Percentiles rank a stretch among this genome's conserved stretches.
Evolutionary conservation across 208 protist species (phyloP).

Genomic region (Leishmania lainsoni): DNA sequence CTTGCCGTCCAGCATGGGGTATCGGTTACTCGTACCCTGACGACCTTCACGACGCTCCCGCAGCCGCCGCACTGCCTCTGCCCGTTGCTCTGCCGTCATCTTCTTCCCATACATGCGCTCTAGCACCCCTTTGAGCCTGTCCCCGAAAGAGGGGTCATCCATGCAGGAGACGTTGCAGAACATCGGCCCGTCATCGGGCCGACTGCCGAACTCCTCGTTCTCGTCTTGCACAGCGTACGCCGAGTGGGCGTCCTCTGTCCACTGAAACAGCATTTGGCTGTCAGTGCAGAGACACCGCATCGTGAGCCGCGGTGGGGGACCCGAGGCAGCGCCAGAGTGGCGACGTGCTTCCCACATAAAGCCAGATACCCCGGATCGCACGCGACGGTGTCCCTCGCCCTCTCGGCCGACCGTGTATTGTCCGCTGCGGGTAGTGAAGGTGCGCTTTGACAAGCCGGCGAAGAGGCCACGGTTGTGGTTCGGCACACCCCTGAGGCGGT

Average conservation of each 20-base stretch:
- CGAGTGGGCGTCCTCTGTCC: slow-evolving; percentile 3
- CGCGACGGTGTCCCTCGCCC: slow-evolving; percentile 17
- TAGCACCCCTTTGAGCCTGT: slow-evolving; percentile 26
- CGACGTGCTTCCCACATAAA: slow-evolving; percentile 16
- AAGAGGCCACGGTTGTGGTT: slow-evolving; percentile 74
- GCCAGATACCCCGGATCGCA: slow-evolving; percentile 51
- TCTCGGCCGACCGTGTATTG: slow-evolving; percentile 37
- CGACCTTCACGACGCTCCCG: slow-evolving; percentile 24
- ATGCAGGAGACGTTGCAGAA: background rate
- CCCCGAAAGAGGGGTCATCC: background rate
- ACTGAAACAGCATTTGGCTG: slow-evolving; percentile 6
- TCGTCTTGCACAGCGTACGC: background rate
- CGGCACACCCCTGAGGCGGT: slow-evolving; percentile 48
- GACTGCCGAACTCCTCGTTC: background rate
- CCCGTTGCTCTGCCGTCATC: slow-evolving; percentile 33
- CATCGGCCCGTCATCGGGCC: background rate
- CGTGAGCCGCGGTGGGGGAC: slow-evolving; percentile 5
- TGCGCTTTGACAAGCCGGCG: slow-evolving; percentile 30
- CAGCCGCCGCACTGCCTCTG: slow-evolving; percentile 35
- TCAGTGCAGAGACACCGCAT: slow-evolving; percentile 5
- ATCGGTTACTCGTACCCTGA: slow-evolving; percentile 7
- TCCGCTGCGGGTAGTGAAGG: slow-evolving; percentile 50
- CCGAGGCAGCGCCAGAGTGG: background rate
- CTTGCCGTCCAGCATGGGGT: background rate
- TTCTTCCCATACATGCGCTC: slow-evolving; percentile 44